Evolutionary conservation across 495 filamentous ascomycete species (phyloP), one percentile per base, ranked within the genome.

Genomic region (Entonaema liquescens): DNA sequence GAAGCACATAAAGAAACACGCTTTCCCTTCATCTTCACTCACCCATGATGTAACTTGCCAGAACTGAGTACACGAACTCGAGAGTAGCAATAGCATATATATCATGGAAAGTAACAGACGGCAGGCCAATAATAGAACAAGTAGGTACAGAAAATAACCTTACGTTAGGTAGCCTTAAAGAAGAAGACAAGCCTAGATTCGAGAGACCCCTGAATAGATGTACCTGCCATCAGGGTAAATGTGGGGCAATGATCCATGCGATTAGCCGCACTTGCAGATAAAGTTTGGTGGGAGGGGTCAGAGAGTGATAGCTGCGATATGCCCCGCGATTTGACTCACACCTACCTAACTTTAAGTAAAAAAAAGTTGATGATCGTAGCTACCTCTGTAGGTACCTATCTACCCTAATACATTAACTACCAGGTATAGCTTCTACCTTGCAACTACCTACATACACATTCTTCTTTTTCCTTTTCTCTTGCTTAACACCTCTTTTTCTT

Each of bases 281-380:
- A 12, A 62, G 53, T 58, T 68, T 60, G 42, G 53, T 52, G 9
- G 17, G 47, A 25, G 3, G 49, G 7, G 21, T n/a, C n/a, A n/a
- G n/a, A n/a, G n/a, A n/a, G 28, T n/a, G 26, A 26, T 53, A 53
- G 49, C 23, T 53, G 69, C 50, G 60, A 68, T 61, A 65, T 72
- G 64, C 70, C 70, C 70, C 70, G 70, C 70, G 70, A 72, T 72
- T 71, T 72, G 70, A 72, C 70, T 72, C 70, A 72, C 54, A 54
- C 49, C 9, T 33, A 2, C n/a, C n/a, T 1, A 33, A 33, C 2
- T 23, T 40, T 12, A n/a, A 59, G 21, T 9, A 33, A 33, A 59
- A 29, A 28, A 52, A 28, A 52, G 49, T 28, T 3, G 23, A 52
- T 5, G 23, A n/a, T 52, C 47, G 23, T 52, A 52, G 21, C 47